A percentile compares a stretch with the other conserved stretches of the same genome.
These are phyloP conservation scores for Flagelloscypha sp. DNA, from an alignment of 768 basidiomycete species.

Conservation along the genomic window DNA sequence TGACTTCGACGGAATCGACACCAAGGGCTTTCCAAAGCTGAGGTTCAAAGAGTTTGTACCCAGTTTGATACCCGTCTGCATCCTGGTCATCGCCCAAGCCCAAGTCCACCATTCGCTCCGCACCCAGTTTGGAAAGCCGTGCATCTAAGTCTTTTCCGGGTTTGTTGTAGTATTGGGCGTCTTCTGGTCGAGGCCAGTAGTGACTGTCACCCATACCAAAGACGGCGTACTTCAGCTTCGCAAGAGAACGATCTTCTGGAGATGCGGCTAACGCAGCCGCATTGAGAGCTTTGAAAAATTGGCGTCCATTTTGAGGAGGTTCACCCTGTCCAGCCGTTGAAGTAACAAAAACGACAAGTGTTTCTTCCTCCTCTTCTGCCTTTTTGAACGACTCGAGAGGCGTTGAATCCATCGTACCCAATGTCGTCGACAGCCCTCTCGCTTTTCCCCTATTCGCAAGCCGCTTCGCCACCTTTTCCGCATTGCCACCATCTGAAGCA, in stretches of 20 bases:
- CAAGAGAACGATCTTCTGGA: constrained; percentile 50
- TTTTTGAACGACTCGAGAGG: constrained; percentile 67
- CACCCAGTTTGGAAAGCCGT: constrained; percentile 73
- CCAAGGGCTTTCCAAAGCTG: constrained; percentile 89
- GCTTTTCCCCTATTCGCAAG: constrained; percentile 75
- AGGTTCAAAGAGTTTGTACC: constrained; percentile 95
- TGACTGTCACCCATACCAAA: constrained; percentile 98
- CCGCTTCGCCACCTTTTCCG: constrained; percentile 94
- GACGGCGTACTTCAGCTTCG: constrained; percentile 68
- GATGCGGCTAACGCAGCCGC: constrained; percentile 40
- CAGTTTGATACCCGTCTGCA: constrained; percentile 91
- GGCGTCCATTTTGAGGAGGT: constrained; percentile 92
- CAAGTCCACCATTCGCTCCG: constrained; percentile 59
- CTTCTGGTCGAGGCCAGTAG: constrained; percentile 97
- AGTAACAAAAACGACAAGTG: constrained; percentile 77
- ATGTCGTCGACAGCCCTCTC: constrained; percentile 69
- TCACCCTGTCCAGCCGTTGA: constrained; percentile 97
- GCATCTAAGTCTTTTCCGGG: constrained; percentile 84
- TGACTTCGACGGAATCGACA: constrained; percentile 80
- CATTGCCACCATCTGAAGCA: constrained; percentile 89
- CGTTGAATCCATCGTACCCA: constrained; percentile 76
- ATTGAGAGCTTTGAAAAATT: constrained; percentile 79
- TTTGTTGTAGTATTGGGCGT: constrained; percentile 98
- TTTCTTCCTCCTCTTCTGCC: constrained; percentile 52
- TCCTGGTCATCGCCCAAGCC: constrained; percentile 97